Percentiles rank a stretch among this genome's conserved stretches.
Evolutionary conservation across 306 rosid species (phyloP).

Genomic region (Prunus mongolica): DNA sequence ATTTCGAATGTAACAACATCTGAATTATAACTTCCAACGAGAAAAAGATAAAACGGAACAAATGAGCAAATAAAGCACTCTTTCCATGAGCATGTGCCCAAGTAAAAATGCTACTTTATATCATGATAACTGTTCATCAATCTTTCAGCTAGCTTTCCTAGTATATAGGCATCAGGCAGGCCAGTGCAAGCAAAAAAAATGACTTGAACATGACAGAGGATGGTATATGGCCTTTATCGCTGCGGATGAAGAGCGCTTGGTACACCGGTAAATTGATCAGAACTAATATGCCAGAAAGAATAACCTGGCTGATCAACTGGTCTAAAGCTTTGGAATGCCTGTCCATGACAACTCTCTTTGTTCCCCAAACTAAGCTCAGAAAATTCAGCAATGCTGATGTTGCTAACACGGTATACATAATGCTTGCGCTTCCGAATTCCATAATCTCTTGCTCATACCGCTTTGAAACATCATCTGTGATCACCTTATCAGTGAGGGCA

Average conservation of each 20-base stretch:
- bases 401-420: conserved; percentile 37
- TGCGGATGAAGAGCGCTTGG: conserved; percentile 57
- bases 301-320: conserved; percentile 18
- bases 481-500: conserved; percentile 42
- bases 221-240: conserved; percentile 48
- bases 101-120: neutral
- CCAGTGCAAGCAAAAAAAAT: conserved; percentile 33
- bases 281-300: conserved; percentile 36
- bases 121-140: neutral
- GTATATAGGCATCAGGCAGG: conserved; percentile 24
- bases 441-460: conserved; percentile 49
- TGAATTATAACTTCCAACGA: too few relatives aligned
- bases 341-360: conserved; percentile 24
- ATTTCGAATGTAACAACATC: too few relatives aligned
- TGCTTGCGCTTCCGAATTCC: conserved; percentile 57
- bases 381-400: conserved; percentile 57
- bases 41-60: too few relatives aligned
- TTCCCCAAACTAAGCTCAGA: conserved; percentile 35
- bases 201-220: conserved; percentile 43
- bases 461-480: conserved; percentile 38
- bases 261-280: conserved; percentile 35
- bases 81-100: too few relatives aligned
- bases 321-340: conserved; percentile 21
- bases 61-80: too few relatives aligned
- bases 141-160: neutral